phyloP scores from a whole-genome alignment of 2,329 filamentous ascomycete species.

The Cytospora piceicola region DNA sequence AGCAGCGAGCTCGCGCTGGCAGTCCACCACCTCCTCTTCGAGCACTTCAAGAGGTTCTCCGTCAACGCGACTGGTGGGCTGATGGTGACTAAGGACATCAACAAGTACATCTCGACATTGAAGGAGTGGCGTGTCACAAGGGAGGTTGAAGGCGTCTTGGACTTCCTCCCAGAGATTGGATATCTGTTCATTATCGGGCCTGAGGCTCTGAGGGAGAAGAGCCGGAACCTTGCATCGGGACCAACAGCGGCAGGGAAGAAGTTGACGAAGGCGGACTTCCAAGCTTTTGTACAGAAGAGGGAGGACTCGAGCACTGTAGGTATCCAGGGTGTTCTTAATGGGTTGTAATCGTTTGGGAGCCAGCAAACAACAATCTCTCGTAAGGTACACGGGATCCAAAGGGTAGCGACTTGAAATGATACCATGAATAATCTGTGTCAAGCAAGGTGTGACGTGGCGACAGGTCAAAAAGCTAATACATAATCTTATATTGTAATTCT shows the following conservation, averaged over 20 bases:
- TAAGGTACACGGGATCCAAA: neutral
- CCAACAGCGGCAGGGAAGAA: conserved; percentile 52
- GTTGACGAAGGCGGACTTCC: conserved; percentile 71
- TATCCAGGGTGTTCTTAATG: conserved; percentile 79
- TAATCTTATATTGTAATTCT: neutral
- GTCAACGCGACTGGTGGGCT: conserved; percentile 92
- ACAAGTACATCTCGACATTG: conserved; percentile 86
- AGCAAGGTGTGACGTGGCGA: neutral
- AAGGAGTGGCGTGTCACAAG: conserved; percentile 78
- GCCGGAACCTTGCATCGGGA: conserved; percentile 58
- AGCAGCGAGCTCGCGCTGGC: conserved; percentile 82
- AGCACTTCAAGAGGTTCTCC: conserved; percentile 92
- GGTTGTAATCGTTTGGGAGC: conserved; percentile 47
- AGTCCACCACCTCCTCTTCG: conserved; percentile 77
- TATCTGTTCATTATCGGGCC: conserved; percentile 93
- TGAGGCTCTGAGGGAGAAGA: conserved; percentile 74
- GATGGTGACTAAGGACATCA: conserved; percentile 95
- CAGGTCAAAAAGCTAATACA: neutral
- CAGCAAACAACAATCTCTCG: neutral
- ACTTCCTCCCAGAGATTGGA: conserved; percentile 89
- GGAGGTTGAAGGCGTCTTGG: conserved; percentile 70
- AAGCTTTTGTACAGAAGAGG: conserved; percentile 80
- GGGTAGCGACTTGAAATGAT: conserved; percentile 28
- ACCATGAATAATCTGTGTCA: conserved; percentile 24
- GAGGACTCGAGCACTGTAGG: conserved; percentile 82